Percentiles rank a stretch among this genome's conserved stretches.
phyloP scores from a whole-genome alignment of 75 land plant genomes.

The Picea sitchensis region DNA sequence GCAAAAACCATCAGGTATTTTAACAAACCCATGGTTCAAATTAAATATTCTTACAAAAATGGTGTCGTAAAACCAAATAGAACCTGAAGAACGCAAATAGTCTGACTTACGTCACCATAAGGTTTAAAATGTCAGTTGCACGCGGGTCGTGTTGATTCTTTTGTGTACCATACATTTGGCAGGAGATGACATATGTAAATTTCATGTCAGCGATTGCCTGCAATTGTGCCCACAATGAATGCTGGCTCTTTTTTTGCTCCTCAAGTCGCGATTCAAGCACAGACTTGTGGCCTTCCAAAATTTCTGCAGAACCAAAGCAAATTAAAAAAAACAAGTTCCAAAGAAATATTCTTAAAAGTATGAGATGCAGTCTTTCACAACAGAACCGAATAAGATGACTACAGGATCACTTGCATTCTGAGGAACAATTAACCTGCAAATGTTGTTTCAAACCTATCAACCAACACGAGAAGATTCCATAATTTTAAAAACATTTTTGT shows the following conservation, averaged over 20 bases:
- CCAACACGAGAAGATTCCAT: not conserved
- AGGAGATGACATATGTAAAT: slow-evolving; percentile 85
- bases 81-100: too few relatives aligned
- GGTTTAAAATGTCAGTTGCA: slow-evolving; percentile 71
- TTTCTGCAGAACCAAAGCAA: not conserved
- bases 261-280: not conserved
- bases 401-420: not conserved
- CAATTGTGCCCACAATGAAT: slow-evolving; percentile 69
- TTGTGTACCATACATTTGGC: slow-evolving; percentile 77
- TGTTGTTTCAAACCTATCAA: not conserved
- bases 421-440: not conserved
- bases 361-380: not conserved
- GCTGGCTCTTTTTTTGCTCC: slow-evolving; percentile 26
- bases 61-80: not conserved
- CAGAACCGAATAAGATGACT: not conserved
- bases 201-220: slow-evolving; percentile 91
- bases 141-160: slow-evolving; percentile 54
- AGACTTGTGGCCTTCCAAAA: slow-evolving; percentile 6
- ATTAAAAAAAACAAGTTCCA: not conserved
- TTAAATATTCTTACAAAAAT: not conserved
- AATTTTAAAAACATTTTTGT: not conserved
- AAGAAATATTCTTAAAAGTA: not conserved
- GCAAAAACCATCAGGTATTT: slow-evolving; percentile 3
- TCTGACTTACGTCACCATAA: slow-evolving; percentile 62
- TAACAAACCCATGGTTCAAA: not conserved